phyloP scores from a whole-genome alignment of 208 protist species.

The Herpetomonas samuelpessoai region DNA sequence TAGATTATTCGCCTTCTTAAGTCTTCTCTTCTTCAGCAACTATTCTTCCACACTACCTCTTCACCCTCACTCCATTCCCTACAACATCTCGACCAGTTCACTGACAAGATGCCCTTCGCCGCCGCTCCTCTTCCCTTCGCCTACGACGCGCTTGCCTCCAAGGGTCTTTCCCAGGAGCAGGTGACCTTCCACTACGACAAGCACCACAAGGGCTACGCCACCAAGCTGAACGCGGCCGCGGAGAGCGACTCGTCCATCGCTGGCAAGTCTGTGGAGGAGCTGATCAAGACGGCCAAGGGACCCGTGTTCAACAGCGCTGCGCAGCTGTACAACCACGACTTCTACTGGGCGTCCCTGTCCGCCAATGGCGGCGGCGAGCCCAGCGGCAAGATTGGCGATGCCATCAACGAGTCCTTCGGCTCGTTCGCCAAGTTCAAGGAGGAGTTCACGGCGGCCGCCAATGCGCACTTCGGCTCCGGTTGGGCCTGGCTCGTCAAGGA shows the following conservation, averaged over 20 bases:
- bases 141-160: constrained; percentile 71
- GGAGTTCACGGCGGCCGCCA: constrained; percentile 84
- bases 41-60: too few species aligned
- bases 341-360: constrained; percentile 91
- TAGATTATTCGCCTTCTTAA: constrained; percentile 4
- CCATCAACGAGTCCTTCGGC: constrained; percentile 84
- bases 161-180: constrained; percentile 88
- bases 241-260: constrained; percentile 55
- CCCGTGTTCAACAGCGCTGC: constrained; percentile 91
- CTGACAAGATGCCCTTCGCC: constrained; percentile 55
- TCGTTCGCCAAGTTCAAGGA: constrained; percentile 92
- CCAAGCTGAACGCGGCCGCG: constrained; percentile 86
- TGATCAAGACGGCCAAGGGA: constrained; percentile 81
- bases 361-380: constrained; percentile 65
- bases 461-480: constrained; percentile 92
- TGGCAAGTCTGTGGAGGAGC: constrained; percentile 75
- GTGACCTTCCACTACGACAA: constrained; percentile 92
- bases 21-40: constrained; percentile 6
- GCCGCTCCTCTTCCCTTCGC: constrained; percentile 73
- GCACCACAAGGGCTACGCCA: constrained; percentile 90
- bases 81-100: neutral
- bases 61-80: neutral
- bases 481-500: constrained; percentile 95
- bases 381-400: constrained; percentile 48
- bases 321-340: constrained; percentile 95